Evolutionary conservation across 2,329 filamentous ascomycete genomes (phyloP).

Genomic region (Scedosporium aurantiacum): DNA sequence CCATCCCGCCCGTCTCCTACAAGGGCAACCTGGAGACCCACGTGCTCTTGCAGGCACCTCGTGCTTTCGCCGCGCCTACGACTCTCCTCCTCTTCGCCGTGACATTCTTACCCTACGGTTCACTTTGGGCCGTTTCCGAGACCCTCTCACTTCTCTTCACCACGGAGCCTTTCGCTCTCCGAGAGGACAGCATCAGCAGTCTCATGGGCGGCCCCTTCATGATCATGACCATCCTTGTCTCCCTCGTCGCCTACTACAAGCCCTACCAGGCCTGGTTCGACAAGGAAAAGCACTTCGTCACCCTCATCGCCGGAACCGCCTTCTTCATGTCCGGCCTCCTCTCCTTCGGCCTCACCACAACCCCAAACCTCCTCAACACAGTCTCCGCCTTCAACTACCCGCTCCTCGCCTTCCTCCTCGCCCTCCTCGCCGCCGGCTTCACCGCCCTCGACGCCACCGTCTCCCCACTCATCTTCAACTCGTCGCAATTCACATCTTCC

Average conservation of each 20-base stretch:
- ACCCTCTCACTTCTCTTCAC: constrained; percentile 37
- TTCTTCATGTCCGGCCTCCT: constrained; percentile 31
- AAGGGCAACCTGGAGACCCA: constrained; percentile 17
- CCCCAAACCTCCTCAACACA: background rate
- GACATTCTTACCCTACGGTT: constrained; percentile 31
- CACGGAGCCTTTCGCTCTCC: constrained; percentile 30
- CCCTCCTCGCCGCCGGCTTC: constrained; percentile 32
- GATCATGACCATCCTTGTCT: constrained; percentile 23
- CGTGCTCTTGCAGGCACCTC: constrained; percentile 31
- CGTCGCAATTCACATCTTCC: constrained; percentile 36
- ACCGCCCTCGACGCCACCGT: constrained; percentile 28
- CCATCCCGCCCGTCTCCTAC: constrained; percentile 29
- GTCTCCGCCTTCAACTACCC: constrained; percentile 21
- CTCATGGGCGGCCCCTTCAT: constrained; percentile 34
- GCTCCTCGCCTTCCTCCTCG: constrained; percentile 33
- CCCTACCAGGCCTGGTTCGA: constrained; percentile 21
- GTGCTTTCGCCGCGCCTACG: constrained; percentile 38
- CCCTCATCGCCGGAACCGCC: constrained; percentile 24
- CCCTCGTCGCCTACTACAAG: constrained; percentile 21
- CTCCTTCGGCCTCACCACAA: constrained; percentile 28
- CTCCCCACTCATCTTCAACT: constrained; percentile 32
- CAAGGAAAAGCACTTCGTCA: constrained; percentile 19
- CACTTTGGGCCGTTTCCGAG: constrained; percentile 34
- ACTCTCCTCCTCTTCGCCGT: constrained; percentile 33
- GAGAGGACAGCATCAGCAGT: constrained; percentile 27